phyloP scores from a whole-genome alignment of 2,329 filamentous ascomycete species.

The Teratosphaeria pseudoeucalypti region DNA sequence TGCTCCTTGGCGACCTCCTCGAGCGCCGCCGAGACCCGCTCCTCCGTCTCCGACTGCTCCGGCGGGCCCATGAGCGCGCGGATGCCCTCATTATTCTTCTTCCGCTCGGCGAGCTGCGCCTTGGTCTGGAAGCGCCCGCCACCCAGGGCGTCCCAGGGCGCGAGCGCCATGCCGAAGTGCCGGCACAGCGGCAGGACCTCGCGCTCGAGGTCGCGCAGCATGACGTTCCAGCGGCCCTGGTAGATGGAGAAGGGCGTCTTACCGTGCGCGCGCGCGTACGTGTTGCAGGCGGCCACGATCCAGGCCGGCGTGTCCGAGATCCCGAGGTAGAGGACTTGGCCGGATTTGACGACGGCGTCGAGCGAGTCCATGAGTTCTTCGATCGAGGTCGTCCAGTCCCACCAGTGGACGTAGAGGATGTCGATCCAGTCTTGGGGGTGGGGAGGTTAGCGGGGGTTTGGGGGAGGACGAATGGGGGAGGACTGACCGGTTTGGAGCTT shows the following conservation, averaged over 20 bases:
- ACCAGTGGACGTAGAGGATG: constrained; percentile 30
- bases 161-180: constrained; percentile 35
- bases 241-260: constrained; percentile 27
- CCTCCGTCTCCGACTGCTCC: constrained; percentile 35
- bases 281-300: constrained; percentile 30
- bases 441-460: background rate
- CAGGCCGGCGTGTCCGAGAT: constrained; percentile 36
- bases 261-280: constrained; percentile 29
- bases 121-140: constrained; percentile 34
- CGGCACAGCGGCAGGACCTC: constrained; percentile 37
- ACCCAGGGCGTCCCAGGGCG: constrained; percentile 45
- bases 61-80: constrained; percentile 14
- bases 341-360: constrained; percentile 30
- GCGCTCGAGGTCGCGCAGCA: constrained; percentile 34
- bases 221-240: constrained; percentile 32
- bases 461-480: background rate
- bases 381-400: constrained; percentile 33
- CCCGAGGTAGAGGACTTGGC: constrained; percentile 37
- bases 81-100: constrained; percentile 26
- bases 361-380: constrained; percentile 36
- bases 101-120: constrained; percentile 36
- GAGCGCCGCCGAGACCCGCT: constrained; percentile 46
- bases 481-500: constrained; percentile 46
- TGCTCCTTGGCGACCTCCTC: constrained; percentile 50
- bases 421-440: constrained; percentile 50